These are phyloP conservation scores for Beta vulgaris DNA, from an alignment of 148 eudicot genomes.

Conservation along the genomic window DNA sequence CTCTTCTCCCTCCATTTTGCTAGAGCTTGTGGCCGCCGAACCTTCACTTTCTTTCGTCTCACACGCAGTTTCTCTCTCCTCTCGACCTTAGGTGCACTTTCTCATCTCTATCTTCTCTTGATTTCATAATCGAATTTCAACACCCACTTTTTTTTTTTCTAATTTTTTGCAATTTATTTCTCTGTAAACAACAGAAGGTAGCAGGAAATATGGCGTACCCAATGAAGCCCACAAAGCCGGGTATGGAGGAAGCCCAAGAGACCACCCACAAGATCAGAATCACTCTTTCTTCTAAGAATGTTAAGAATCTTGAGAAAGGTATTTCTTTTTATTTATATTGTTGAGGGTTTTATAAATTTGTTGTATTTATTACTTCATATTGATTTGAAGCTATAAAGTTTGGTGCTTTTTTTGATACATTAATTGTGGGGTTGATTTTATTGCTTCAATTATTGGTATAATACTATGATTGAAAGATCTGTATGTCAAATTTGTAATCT, in stretches of 20 bases:
- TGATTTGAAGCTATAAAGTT: background rate
- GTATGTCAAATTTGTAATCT: background rate
- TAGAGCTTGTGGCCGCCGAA: constrained; percentile 9
- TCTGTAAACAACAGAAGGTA: background rate
- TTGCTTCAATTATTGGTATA: background rate
- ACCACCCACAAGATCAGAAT: constrained; percentile 83
- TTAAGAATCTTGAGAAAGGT: constrained; percentile 97
- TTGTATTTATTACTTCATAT: background rate
- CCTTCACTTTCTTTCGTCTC: too few relatives aligned
- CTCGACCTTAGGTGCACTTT: background rate
- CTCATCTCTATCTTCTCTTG: background rate
- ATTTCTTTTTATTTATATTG: background rate
- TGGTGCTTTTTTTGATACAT: background rate
- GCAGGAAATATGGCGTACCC: constrained; percentile 57
- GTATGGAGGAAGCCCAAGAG: constrained; percentile 74
- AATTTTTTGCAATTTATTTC: background rate
- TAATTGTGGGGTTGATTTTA: background rate
- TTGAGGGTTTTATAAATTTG: background rate
- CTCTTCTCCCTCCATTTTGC: constrained; percentile 3
- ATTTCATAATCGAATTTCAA: background rate
- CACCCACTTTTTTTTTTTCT: too few relatives aligned
- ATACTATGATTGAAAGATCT: background rate
- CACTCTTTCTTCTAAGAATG: constrained; percentile 88
- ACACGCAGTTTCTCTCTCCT: background rate
- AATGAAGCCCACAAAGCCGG: constrained; percentile 69